Evolutionary conservation across 257 asterid genomes (phyloP), one percentile per base, ranked within the genome.

Genomic region (Scutellaria barbata): DNA sequence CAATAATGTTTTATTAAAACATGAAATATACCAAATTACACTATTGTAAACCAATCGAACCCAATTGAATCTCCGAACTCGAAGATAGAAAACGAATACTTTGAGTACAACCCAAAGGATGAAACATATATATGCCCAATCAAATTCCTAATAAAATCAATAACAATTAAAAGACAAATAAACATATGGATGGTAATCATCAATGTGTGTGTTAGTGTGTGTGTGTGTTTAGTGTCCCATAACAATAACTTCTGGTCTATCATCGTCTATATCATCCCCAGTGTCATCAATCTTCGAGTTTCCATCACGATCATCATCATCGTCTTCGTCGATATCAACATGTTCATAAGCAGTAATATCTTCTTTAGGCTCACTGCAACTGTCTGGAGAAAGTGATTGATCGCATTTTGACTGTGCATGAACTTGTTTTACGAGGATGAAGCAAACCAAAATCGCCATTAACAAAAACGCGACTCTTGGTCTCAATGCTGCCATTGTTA

Each of bases 401-500:
- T 55, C 74, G 25, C 71, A 64, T 16, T 40, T 46, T 0, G 14
- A 0, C 12, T 3, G 39, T 0, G 81, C 78, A 20, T 67, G 33
- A 0, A 52, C 72, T 67, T 77, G 75, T 61, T 18, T 66, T 42
- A 45, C 68, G 18, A 77, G 17, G 13, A 72, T 47, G 10, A 54
- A 68, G 63, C 78, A 72, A 10, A 72, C 14, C 47, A 77, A 60
- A 33, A 77, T 66, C 41, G 78, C 63, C 51, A 62, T 52, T 5
- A 66, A 0, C 1, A 60, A 47, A 35, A 72, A 17, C 17, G 58
- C 48, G 25, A 37, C 35, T 53, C 51, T 66, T 43, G 75, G 61
- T 51, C 71, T 72, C 48, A 30, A 43, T 43, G 78, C 30, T 13
- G 56, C 71, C 81, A 77, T 77, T 63, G 76, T 33, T 54, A 18